A percentile compares a stretch with the other conserved stretches of the same genome.
Conservation (phyloP, 192 early-diverging fungal species). For the Entomortierella parvispora region DNA sequence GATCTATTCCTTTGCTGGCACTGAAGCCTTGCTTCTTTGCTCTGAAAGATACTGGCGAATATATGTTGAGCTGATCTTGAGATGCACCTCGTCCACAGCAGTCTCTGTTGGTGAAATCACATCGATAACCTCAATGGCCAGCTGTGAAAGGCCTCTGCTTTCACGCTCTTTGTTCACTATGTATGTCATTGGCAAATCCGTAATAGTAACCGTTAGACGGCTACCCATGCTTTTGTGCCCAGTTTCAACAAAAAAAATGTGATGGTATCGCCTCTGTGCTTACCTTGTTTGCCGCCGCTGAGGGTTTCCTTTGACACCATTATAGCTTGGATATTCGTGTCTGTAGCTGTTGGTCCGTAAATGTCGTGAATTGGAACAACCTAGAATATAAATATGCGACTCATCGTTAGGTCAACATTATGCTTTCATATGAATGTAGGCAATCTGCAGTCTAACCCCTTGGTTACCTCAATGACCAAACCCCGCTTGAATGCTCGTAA, state of each 20-base stretch:
- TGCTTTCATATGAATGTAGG: background rate
- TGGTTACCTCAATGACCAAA: conserved; percentile 57
- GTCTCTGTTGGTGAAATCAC: conserved; percentile 62
- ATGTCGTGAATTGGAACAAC: conserved; percentile 81
- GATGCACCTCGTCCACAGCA: conserved; percentile 44
- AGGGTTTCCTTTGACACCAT: conserved; percentile 88
- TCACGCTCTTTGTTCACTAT: conserved; percentile 82
- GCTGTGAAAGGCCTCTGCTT: conserved; percentile 58
- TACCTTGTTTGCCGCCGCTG: conserved; percentile 77
- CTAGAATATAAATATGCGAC: conserved; percentile 20
- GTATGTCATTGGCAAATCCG: background rate
- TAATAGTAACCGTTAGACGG: background rate
- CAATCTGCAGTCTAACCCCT: background rate
- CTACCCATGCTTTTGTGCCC: too few species aligned
- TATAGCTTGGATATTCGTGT: conserved; percentile 77
- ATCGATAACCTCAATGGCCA: conserved; percentile 80
- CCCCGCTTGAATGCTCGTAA: conserved; percentile 59
- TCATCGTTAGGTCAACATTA: background rate
- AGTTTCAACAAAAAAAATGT: background rate
- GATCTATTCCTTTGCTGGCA: too few species aligned
- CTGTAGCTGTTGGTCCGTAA: conserved; percentile 86
- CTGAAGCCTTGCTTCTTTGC: background rate
- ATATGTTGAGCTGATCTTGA: conserved; percentile 85
- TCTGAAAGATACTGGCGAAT: conserved; percentile 70
- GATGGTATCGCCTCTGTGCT: background rate